A percentile compares a stretch with the other conserved stretches of the same genome.
Conservation (phyloP, 176 grass and related monocot species). For the Triticum turgidum region DNA sequence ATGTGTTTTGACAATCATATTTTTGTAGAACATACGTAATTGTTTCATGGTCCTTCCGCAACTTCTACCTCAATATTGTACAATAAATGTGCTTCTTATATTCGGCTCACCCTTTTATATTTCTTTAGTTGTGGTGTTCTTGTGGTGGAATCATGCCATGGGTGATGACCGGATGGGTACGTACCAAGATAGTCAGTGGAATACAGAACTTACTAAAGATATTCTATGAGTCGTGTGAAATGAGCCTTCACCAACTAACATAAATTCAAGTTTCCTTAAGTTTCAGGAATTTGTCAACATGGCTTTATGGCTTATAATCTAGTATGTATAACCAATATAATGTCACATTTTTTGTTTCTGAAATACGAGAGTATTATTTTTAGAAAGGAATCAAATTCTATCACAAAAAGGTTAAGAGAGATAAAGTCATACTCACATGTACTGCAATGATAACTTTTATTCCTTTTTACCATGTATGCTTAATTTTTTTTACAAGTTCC, state of each 20-base stretch:
- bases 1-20: neutral
- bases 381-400: too few relatives aligned
- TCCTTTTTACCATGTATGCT: too few relatives aligned
- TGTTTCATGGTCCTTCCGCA: constrained; percentile 88
- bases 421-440: too few relatives aligned
- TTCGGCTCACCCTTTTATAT: neutral
- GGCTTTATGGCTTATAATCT: too few relatives aligned
- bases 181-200: neutral
- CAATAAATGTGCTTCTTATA: constrained; percentile 53
- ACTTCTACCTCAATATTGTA: constrained; percentile 51
- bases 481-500: too few relatives aligned
- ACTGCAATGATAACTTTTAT: too few relatives aligned
- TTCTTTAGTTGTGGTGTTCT: constrained; percentile 1
- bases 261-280: neutral
- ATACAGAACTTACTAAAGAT: neutral
- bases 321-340: too few relatives aligned
- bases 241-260: neutral
- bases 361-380: too few relatives aligned
- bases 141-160: neutral
- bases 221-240: neutral
- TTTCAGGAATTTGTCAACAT: neutral
- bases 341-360: too few relatives aligned
- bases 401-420: too few relatives aligned
- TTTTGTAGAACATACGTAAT: constrained; percentile 82
- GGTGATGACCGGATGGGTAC: neutral